phyloP scores from a whole-genome alignment of 495 filamentous ascomycete genomes.

The Cladorrhinum samala region DNA sequence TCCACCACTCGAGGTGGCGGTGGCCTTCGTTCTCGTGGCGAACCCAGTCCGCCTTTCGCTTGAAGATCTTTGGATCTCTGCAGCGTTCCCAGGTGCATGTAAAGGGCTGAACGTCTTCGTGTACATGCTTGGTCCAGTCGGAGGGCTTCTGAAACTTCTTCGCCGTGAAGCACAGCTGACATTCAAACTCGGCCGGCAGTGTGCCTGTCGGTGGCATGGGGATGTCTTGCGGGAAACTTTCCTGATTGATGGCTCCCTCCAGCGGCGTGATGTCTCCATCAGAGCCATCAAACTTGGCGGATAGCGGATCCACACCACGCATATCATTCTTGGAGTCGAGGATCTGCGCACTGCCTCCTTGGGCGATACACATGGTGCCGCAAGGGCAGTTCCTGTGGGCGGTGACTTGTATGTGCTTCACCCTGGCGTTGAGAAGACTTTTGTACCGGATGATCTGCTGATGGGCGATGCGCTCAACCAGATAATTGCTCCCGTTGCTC shows the following conservation, averaged over 20 bases:
- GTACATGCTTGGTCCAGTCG: slow-evolving; percentile 97
- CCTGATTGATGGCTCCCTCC: slow-evolving; percentile 61
- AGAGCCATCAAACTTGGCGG: slow-evolving; percentile 45
- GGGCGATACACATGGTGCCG: slow-evolving; percentile 54
- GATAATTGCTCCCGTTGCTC: slow-evolving; percentile 41
- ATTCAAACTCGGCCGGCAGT: slow-evolving; percentile 88
- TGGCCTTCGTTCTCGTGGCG: slow-evolving; percentile 93
- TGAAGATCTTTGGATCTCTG: slow-evolving; percentile 87
- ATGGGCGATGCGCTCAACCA: slow-evolving; percentile 76
- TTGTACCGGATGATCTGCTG: slow-evolving; percentile 79
- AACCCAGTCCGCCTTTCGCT: slow-evolving; percentile 96
- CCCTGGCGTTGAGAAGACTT: slow-evolving; percentile 62
- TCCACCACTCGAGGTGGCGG: slow-evolving; percentile 90
- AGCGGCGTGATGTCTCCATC: slow-evolving; percentile 58
- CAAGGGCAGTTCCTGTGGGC: slow-evolving; percentile 51
- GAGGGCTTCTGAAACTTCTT: slow-evolving; percentile 93
- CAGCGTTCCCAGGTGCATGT: slow-evolving; percentile 88
- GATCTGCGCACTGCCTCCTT: slow-evolving; percentile 50
- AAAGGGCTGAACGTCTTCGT: slow-evolving; percentile 93
- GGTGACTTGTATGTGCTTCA: slow-evolving; percentile 61
- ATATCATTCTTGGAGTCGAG: slow-evolving; percentile 37
- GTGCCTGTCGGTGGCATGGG: slow-evolving; percentile 72
- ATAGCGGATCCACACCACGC: slow-evolving; percentile 33
- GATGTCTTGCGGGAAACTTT: slow-evolving; percentile 70
- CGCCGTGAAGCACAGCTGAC: slow-evolving; percentile 79